phyloP scores from a whole-genome alignment of 192 early-diverging fungal species.

The Coemansia sp. region DNA sequence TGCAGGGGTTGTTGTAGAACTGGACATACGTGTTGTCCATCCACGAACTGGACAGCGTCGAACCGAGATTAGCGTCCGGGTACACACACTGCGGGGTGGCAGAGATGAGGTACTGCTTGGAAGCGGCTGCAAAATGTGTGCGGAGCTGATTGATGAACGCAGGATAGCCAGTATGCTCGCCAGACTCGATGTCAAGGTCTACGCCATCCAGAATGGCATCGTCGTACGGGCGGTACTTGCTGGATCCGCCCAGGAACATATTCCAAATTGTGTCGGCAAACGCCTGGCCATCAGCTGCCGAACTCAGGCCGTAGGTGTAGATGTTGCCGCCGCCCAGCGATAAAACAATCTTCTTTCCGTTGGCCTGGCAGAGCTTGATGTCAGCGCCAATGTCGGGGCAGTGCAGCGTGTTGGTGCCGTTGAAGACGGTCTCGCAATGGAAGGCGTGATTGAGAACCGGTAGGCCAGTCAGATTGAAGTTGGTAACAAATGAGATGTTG shows the following conservation, averaged over 20 bases:
- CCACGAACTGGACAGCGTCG: constrained; percentile 57
- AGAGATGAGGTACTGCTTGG: constrained; percentile 61
- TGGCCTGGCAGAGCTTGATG: constrained; percentile 68
- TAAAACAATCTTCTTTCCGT: constrained; percentile 73
- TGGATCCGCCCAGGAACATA: constrained; percentile 68
- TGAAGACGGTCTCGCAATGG: constrained; percentile 60
- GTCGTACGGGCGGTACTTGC: constrained; percentile 65
- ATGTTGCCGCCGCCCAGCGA: constrained; percentile 70
- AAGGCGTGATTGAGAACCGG: constrained; percentile 72
- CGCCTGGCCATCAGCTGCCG: constrained; percentile 52
- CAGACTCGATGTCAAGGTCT: constrained; percentile 71
- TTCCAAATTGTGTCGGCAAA: constrained; percentile 77
- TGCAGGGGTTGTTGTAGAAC: constrained; percentile 83
- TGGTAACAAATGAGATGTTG: constrained; percentile 63
- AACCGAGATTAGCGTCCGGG: constrained; percentile 64
- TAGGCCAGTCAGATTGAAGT: constrained; percentile 58
- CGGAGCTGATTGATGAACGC: constrained; percentile 62
- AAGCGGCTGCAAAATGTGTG: constrained; percentile 44
- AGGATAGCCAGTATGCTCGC: constrained; percentile 55
- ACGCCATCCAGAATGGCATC: constrained; percentile 72
- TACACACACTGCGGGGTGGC: constrained; percentile 75
- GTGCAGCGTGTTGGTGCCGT: constrained; percentile 60
- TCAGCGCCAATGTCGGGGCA: constrained; percentile 69
- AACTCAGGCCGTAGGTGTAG: constrained; percentile 61
- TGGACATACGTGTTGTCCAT: constrained; percentile 71